These are phyloP conservation scores for Nigrograna mackinnonii DNA, from an alignment of 2,329 filamentous ascomycete genomes.

Conservation along the genomic window DNA sequence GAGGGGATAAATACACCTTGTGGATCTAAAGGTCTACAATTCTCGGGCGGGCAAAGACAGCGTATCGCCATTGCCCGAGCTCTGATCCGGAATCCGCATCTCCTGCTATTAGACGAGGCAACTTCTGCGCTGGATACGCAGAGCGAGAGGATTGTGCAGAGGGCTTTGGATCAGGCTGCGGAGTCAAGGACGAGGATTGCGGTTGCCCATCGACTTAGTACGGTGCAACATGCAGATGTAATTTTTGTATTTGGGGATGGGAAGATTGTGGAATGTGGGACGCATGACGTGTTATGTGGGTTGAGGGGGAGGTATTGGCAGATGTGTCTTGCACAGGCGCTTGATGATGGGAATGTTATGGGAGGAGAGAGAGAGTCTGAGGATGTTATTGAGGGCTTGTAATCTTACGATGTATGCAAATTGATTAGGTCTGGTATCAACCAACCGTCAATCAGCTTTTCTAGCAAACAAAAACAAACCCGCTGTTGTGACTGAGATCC, in stretches of 20 bases:
- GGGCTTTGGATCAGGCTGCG: conserved; percentile 77
- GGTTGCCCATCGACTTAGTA: conserved; percentile 76
- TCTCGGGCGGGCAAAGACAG: conserved; percentile 89
- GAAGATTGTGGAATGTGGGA: conserved; percentile 65
- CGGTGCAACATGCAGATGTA: conserved; percentile 77
- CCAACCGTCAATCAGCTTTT: too few relatives aligned
- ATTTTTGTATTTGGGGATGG: conserved; percentile 70
- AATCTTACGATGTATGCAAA: too few relatives aligned
- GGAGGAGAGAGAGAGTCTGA: too few relatives aligned
- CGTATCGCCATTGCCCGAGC: conserved; percentile 89
- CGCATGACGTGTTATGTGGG: too few relatives aligned
- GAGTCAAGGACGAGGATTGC: conserved; percentile 69
- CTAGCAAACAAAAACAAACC: too few relatives aligned
- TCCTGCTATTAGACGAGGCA: conserved; percentile 87
- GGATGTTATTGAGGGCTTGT: too few relatives aligned
- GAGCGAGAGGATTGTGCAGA: conserved; percentile 88
- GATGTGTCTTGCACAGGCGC: too few relatives aligned
- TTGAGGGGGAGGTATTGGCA: too few relatives aligned
- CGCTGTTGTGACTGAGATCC: too few relatives aligned
- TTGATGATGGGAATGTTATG: too few relatives aligned
- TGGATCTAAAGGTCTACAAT: conserved; percentile 70
- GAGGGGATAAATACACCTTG: conserved; percentile 73
- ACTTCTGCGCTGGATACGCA: conserved; percentile 90
- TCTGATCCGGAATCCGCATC: conserved; percentile 82
- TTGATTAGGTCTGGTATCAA: too few relatives aligned